Conservation (phyloP, 345 rosid species). For the Dipteronia sinensis region DNA sequence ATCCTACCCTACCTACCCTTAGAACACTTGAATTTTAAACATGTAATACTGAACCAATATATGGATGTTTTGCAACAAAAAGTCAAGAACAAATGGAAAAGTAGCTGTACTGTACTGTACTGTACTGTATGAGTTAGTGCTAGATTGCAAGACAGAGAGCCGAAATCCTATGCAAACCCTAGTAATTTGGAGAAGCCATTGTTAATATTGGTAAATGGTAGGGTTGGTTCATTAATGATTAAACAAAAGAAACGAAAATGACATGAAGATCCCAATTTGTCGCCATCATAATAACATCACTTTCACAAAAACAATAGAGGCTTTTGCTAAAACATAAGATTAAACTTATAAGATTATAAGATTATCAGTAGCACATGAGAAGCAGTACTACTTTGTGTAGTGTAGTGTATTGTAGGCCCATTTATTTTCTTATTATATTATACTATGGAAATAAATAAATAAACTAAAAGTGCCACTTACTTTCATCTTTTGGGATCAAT, state of each 20-base stretch:
- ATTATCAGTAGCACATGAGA: slow-evolving; percentile 26
- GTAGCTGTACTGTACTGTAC: not conserved
- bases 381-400: slow-evolving; percentile 7
- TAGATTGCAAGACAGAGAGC: slow-evolving; percentile 8
- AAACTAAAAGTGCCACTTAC: not conserved
- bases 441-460: not conserved
- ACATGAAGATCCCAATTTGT: not conserved
- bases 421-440: not conserved
- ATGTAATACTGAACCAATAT: not conserved
- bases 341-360: no score
- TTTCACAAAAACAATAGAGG: not conserved
- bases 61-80: not conserved
- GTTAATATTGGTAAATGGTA: not conserved
- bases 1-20: no score
- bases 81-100: not conserved
- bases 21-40: no score
- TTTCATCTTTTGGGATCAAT: not conserved
- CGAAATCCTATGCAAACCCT: slow-evolving; percentile 21
- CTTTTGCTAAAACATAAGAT: not conserved
- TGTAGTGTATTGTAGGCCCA: slow-evolving; percentile 17
- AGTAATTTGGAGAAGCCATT: slow-evolving; percentile 18
- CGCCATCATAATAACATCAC: slow-evolving; percentile 7
- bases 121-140: not conserved
- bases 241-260: not conserved
- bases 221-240: slow-evolving; percentile 1